Base-by-base conservation (phyloP, 2,329 filamentous ascomycete species). In the Acrocalymma vagum region DNA sequence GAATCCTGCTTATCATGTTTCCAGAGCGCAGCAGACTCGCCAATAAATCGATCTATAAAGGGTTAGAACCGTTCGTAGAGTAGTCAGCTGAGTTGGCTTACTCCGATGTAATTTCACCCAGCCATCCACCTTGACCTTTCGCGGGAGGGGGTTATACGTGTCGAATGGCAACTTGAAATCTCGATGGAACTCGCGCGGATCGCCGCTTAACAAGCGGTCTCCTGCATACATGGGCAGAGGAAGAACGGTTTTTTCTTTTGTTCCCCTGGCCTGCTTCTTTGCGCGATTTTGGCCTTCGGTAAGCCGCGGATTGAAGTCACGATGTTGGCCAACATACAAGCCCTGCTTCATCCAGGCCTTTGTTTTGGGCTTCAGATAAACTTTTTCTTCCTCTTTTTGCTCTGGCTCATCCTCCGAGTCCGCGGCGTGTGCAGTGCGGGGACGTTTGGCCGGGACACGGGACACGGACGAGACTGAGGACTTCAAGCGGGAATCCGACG, bases 61-160 rank as follows among this genome's bases (percentile, higher is more conserved):
- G 10, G 41, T 53, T 51, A 56, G 35, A 31, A 35, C 9, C 8
- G 15, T n/a, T 28, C 3, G 21, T 43, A 32, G 26, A 37, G 9
- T 15, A 2, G 13, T 10, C 14, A 11, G 5, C 13, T n/a, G 10
- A 31, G 3, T n/a, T 7, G 28, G 4, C 86, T 76, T 77, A 95
- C 90, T 97, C 71, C 88, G 94, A 51, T 90, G 92, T 56, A 94
- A 86, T 67, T 93, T 93, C 55, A 86, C 85, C 88, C 92, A 99
- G 59, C 95, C 90, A 54, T 95, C 86, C 1, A 93, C 92, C 71
- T 95, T 96, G 16, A 91, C 89, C 64, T 96, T 90, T 2, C 85
- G 83, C 3, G 90, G 87, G 14, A 95, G 80, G 3, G 93, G 93
- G 38, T 90, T 88, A 76, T 93, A 97, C 31, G 96, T 79, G 65